phyloP scores from a whole-genome alignment of 2,329 filamentous ascomycete species.

The Sporothrix humicola region DNA sequence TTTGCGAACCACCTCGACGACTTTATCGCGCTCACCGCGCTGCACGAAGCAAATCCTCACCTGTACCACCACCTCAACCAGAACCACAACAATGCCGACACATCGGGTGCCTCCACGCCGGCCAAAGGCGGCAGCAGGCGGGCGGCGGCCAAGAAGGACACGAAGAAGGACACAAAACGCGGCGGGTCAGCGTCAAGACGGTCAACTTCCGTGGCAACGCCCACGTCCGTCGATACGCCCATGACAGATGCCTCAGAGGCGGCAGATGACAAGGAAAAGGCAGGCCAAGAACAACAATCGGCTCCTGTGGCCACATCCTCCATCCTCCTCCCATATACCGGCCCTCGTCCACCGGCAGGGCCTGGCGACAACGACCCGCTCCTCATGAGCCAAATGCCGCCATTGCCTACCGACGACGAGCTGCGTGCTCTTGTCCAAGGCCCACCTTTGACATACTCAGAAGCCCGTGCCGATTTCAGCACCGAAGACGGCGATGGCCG shows the following conservation, averaged over 20 bases:
- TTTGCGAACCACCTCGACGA: slow-evolving; percentile 84
- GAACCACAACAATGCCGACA: background rate
- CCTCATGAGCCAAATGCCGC: slow-evolving; percentile 63
- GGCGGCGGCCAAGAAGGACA: slow-evolving; percentile 26
- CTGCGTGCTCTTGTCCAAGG: slow-evolving; percentile 67
- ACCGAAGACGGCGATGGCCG: background rate
- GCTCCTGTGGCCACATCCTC: slow-evolving; percentile 39
- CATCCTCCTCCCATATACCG: slow-evolving; percentile 46
- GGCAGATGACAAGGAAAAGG: background rate
- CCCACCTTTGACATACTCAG: slow-evolving; percentile 70
- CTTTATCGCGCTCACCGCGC: slow-evolving; percentile 68
- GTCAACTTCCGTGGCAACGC: slow-evolving; percentile 26
- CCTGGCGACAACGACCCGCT: slow-evolving; percentile 62
- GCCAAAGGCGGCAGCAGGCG: slow-evolving; percentile 29
- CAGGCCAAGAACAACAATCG: background rate
- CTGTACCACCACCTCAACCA: slow-evolving; percentile 40
- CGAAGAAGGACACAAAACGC: slow-evolving; percentile 13
- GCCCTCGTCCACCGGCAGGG: slow-evolving; percentile 48
- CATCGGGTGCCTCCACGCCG: background rate
- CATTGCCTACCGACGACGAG: slow-evolving; percentile 63
- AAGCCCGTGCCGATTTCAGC: slow-evolving; percentile 48
- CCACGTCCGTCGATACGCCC: slow-evolving; percentile 38
- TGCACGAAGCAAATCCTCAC: slow-evolving; percentile 46
- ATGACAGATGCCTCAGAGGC: slow-evolving; percentile 49
- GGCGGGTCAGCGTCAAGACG: slow-evolving; percentile 21